Conservation (phyloP, 202 grass and related monocot species). For the Panicum virgatum region DNA sequence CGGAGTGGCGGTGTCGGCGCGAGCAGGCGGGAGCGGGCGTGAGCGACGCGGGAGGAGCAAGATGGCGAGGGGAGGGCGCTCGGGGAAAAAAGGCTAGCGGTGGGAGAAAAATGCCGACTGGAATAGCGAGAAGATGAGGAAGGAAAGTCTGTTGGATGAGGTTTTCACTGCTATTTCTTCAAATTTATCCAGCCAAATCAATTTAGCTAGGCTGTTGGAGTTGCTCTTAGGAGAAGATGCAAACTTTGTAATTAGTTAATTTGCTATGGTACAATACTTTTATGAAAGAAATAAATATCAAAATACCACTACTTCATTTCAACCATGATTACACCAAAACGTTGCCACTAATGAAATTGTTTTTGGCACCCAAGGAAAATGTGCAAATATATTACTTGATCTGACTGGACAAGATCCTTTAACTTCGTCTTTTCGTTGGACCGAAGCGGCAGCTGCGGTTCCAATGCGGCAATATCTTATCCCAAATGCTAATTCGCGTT, state of each 20-base stretch:
- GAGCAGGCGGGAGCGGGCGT: too few species aligned
- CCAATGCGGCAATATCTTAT: background rate
- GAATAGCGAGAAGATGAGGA: too few species aligned
- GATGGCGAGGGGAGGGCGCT: too few species aligned
- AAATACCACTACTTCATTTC: background rate
- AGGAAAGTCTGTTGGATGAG: too few species aligned
- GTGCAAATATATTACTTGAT: background rate
- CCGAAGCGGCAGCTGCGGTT: background rate
- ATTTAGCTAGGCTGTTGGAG: too few species aligned
- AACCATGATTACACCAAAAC: background rate
- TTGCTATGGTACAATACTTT: too few species aligned
- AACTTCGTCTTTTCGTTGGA: constrained; percentile 22
- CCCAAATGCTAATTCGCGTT: background rate
- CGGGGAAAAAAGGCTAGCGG: too few species aligned
- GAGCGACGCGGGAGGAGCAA: too few species aligned
- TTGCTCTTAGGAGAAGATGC: background rate
- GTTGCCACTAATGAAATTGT: background rate
- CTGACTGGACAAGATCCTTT: background rate
- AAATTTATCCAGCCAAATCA: too few species aligned
- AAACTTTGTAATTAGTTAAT: background rate
- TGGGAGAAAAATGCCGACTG: too few species aligned
- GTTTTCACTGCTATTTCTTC: too few species aligned
- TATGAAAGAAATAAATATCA: background rate
- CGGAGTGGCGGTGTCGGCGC: too few species aligned
- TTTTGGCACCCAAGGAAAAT: background rate